phyloP scores from a whole-genome alignment of 129 eudicot species.

The Tagetes erecta region DNA sequence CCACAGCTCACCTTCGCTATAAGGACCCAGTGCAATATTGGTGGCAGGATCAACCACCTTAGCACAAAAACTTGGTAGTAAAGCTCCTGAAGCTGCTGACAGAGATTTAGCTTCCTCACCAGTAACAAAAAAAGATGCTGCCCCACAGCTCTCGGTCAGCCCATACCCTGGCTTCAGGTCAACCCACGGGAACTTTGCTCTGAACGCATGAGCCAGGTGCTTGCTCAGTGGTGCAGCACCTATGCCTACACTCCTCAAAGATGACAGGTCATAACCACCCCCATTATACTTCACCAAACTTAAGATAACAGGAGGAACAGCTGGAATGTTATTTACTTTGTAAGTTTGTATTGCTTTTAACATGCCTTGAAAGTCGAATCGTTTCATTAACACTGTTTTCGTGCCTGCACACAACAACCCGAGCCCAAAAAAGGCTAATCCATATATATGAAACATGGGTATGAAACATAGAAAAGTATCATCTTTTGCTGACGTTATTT shows the following conservation, averaged over 20 bases:
- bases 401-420: slow-evolving; percentile 55
- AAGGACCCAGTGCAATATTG: slow-evolving; percentile 45
- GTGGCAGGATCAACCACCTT: slow-evolving; percentile 62
- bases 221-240: slow-evolving; percentile 76
- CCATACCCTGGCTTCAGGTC: slow-evolving; percentile 79
- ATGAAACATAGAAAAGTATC: slow-evolving; percentile 66
- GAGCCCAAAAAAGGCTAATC: slow-evolving; percentile 55
- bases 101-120: slow-evolving; percentile 52
- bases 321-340: slow-evolving; percentile 54
- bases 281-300: slow-evolving; percentile 49
- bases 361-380: slow-evolving; percentile 61
- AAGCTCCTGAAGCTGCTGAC: slow-evolving; percentile 53
- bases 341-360: slow-evolving; percentile 62
- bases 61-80: slow-evolving; percentile 62
- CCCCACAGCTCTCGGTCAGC: slow-evolving; percentile 67
- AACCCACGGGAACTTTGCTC: slow-evolving; percentile 64
- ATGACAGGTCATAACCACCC: slow-evolving; percentile 49
- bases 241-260: slow-evolving; percentile 54
- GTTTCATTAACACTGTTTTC: slow-evolving; percentile 57
- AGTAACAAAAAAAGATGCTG: slow-evolving; percentile 45
- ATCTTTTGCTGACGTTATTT: slow-evolving; percentile 43
- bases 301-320: slow-evolving; percentile 80
- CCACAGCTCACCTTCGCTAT: slow-evolving; percentile 72
- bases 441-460: slow-evolving; percentile 81
- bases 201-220: slow-evolving; percentile 48